These are phyloP conservation scores for Clavispora phyllophila DNA, from an alignment of 805 yeast species.

Conservation along the genomic window DNA sequence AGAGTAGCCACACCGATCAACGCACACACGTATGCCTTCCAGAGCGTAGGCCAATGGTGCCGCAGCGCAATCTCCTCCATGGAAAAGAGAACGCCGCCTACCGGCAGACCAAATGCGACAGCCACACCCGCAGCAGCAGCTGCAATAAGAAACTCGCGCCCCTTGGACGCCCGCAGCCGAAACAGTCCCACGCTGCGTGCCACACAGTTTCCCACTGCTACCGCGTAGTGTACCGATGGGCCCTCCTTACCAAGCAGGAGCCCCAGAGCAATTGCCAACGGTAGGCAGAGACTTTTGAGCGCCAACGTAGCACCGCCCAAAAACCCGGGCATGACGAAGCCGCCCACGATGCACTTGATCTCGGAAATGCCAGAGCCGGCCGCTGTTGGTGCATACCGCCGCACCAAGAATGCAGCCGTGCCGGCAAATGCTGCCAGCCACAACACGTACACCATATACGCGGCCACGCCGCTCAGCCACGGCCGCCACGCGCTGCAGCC, in stretches of 20 bases:
- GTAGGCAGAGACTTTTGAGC: conserved; percentile 76
- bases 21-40: conserved; percentile 91
- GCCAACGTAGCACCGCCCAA: conserved; percentile 66
- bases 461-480: conserved; percentile 49
- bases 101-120: conserved; percentile 95
- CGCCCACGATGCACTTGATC: conserved; percentile 89
- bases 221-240: conserved; percentile 96
- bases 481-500: conserved; percentile 63
- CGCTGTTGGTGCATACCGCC: conserved; percentile 75
- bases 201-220: conserved; percentile 85
- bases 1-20: conserved; percentile 79
- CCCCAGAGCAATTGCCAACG: conserved; percentile 90
- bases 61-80: conserved; percentile 83
- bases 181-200: conserved; percentile 49
- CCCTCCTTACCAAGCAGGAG: conserved; percentile 96
- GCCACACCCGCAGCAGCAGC: conserved; percentile 98
- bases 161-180: conserved; percentile 40
- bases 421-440: conserved; percentile 60
- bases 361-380: conserved; percentile 98
- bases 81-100: conserved; percentile 92
- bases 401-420: conserved; percentile 64
- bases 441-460: conserved; percentile 55
- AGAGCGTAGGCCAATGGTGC: conserved; percentile 72
- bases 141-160: conserved; percentile 70
- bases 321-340: conserved; percentile 76